These are phyloP conservation scores for Magnaporthiopsis incrustans DNA, from an alignment of 2,329 filamentous ascomycete species.

Conservation along the genomic window DNA sequence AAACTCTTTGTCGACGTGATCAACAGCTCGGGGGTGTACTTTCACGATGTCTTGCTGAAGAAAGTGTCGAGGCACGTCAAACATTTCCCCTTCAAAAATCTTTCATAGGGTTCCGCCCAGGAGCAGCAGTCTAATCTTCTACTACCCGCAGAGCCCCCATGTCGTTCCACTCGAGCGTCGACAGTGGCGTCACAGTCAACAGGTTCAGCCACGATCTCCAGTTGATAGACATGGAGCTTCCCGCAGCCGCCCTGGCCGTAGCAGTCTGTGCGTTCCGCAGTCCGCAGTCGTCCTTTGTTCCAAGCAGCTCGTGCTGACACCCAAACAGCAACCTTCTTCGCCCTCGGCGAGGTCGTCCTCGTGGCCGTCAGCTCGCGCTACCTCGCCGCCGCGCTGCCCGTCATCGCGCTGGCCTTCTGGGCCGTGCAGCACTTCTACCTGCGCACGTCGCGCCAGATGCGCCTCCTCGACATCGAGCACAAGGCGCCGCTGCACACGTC, in stretches of 20 bases:
- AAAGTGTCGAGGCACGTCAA: neutral
- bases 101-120: too few relatives aligned
- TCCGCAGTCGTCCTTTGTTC: neutral
- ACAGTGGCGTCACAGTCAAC: conserved; percentile 27
- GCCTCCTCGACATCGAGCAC: conserved; percentile 43
- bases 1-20: conserved; percentile 2
- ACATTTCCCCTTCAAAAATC: too few relatives aligned
- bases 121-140: neutral
- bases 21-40: conserved; percentile 1
- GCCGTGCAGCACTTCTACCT: conserved; percentile 41
- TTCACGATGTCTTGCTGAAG: conserved; percentile 3
- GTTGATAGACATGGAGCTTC: conserved; percentile 27
- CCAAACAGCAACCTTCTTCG: conserved; percentile 13
- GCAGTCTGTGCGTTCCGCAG: conserved; percentile 13
- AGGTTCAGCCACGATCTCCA: conserved; percentile 31
- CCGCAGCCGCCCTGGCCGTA: conserved; percentile 17
- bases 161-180: conserved; percentile 26
- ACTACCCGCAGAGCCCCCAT: conserved; percentile 18
- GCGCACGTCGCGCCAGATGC: conserved; percentile 42
- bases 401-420: conserved; percentile 31
- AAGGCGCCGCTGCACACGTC: conserved; percentile 36
- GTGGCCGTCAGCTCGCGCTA: conserved; percentile 36
- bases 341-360: conserved; percentile 34
- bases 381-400: conserved; percentile 33
- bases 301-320: neutral